Percentiles rank a stretch among this genome's conserved stretches.
These are phyloP conservation scores for Penicillium sp. DNA, from an alignment of 2,329 filamentous ascomycete genomes.

Conservation along the genomic window DNA sequence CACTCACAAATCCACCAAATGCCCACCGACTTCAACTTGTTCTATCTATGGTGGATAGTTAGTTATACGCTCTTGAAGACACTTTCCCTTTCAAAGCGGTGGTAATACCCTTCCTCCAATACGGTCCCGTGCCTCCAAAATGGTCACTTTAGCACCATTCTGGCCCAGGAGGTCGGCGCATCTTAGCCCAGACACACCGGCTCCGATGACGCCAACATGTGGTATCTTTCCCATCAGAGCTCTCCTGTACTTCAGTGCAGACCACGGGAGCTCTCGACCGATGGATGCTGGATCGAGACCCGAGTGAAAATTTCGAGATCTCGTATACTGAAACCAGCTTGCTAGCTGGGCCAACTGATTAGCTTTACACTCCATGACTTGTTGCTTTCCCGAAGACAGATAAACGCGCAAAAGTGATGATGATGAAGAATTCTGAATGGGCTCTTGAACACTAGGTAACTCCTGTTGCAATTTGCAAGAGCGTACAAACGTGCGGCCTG, in stretches of 20 bases:
- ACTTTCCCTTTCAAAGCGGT: neutral
- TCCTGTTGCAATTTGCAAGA: neutral
- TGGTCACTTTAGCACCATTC: conserved; percentile 54
- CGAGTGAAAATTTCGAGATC: neutral
- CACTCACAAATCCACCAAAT: conserved; percentile 54
- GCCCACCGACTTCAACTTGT: conserved; percentile 46
- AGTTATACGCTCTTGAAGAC: neutral
- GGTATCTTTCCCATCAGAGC: conserved; percentile 37
- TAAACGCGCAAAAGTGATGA: neutral
- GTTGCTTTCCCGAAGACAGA: neutral
- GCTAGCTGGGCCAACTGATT: conserved; percentile 14
- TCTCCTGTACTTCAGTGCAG: conserved; percentile 12
- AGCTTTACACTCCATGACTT: conserved; percentile 17
- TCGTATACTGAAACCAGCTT: conserved; percentile 7
- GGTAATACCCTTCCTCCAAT: conserved; percentile 53
- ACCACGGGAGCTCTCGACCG: conserved; percentile 15
- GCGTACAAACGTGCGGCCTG: neutral
- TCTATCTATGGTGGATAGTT: conserved; percentile 38
- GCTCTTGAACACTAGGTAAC: neutral
- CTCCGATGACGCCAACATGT: conserved; percentile 57
- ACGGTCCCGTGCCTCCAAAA: conserved; percentile 57
- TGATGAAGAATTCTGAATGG: neutral
- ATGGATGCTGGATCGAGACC: conserved; percentile 7
- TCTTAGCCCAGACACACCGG: conserved; percentile 57
- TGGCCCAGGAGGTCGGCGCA: conserved; percentile 57